These are phyloP conservation scores for Trichoderma simmonsii DNA, from an alignment of 2,329 filamentous ascomycete genomes.

Conservation along the genomic window DNA sequence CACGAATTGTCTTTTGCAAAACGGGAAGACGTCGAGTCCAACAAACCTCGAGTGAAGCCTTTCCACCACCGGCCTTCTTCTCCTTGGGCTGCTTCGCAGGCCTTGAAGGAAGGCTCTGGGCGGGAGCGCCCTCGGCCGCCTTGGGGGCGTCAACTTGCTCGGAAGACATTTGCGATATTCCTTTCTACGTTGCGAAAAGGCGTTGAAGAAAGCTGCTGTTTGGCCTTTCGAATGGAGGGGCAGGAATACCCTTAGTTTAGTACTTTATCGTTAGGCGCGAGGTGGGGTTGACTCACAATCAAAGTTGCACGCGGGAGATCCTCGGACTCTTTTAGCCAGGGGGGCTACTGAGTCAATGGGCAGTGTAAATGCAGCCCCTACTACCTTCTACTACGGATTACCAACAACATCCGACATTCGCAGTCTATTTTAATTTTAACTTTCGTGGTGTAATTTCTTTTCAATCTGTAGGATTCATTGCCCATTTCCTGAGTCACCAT, in stretches of 20 bases:
- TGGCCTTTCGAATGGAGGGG: constrained; percentile 29
- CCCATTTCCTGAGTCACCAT: not conserved
- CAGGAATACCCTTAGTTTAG: constrained; percentile 28
- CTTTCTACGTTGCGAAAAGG: constrained; percentile 22
- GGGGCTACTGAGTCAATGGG: not conserved
- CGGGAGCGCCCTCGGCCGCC: constrained; percentile 33
- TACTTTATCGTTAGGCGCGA: constrained; percentile 21
- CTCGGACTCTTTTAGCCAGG: constrained; percentile 21
- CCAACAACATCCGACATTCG: not conserved
- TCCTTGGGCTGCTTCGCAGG: constrained; percentile 38
- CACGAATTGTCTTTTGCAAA: not conserved
- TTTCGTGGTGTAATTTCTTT: not conserved
- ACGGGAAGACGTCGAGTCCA: not conserved
- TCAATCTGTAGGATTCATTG: not conserved
- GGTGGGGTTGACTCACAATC: constrained; percentile 38
- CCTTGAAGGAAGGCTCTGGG: constrained; percentile 34
- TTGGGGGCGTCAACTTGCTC: constrained; percentile 37
- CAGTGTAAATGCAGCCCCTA: not conserved
- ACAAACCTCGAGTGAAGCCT: constrained; percentile 52
- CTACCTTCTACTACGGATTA: not conserved
- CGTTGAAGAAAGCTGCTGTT: constrained; percentile 27
- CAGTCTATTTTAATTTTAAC: not conserved
- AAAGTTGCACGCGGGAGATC: constrained; percentile 25
- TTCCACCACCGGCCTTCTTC: constrained; percentile 51
- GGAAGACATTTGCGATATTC: constrained; percentile 35